Base-by-base conservation (phyloP, 768 basidiomycete species). In the Lyophyllum decastes region DNA sequence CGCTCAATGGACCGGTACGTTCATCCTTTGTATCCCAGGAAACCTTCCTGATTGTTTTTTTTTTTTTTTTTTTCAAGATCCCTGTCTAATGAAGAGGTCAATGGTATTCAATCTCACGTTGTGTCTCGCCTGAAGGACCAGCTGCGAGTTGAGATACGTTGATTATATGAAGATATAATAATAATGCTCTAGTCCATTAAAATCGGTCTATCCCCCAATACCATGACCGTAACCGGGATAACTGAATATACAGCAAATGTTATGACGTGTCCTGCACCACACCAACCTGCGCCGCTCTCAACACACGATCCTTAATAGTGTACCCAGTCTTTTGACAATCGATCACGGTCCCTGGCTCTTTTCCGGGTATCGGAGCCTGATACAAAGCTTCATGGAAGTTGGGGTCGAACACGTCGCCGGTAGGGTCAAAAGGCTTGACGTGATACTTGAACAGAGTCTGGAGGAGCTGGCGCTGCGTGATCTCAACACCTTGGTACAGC, bases 231-330 rank as follows among this genome's bases (percentile, higher is more conserved):
- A 26, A 55, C 49, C 41, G 33, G 27, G 47, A 51, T 45, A 24
- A 54, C 47, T 58, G 40, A 16, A 52, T 57, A 60, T 47, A 34
- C 54, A 46, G 56, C 47, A 54, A 61, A 60, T 60, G 64, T 67
- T 69, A 74, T 74, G 77, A 76, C 54, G 72, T 70, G 58, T 90
- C 88, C 74, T 94, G 90, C 17, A 88, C 95, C 25, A 98, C 95
- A 55, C 96, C 97, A 56, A 98, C 97, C 78, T 98, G 94, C 21
- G 97, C 95, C 3, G 97, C 94, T 55, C 97, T 84, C 70, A 99
- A 74, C 55, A 95, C 85, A 60, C 97, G 85, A 63, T 94, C 92
- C 76, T 96, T 97, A 77, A 99, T 94, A 76, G 81, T 93, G 78
- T 93, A 98, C 3, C 95, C 95, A 54, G 80, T 78, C 78, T 96